A percentile compares a stretch with the other conserved stretches of the same genome.
Evolutionary conservation across 129 eudicot species (phyloP).

Genomic region (Sambucus nigra): DNA sequence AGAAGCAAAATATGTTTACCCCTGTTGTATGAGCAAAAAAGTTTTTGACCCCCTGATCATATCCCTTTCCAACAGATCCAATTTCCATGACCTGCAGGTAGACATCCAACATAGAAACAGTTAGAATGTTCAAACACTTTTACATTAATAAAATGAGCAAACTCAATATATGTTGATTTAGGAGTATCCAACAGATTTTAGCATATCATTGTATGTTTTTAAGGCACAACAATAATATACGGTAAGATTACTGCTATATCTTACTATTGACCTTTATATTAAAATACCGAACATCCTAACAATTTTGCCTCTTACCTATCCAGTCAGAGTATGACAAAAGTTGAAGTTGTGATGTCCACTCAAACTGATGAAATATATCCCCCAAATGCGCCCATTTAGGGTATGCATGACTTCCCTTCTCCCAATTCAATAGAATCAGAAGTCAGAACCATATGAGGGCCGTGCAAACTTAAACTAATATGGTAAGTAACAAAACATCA

Average conservation of each 20-base stretch:
- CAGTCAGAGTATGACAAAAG: not conserved
- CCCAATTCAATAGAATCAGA: not conserved
- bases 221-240: too few species aligned
- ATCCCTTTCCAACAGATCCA: slow-evolving; percentile 94
- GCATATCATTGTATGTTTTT: too few species aligned
- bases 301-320: not conserved
- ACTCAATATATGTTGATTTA: not conserved
- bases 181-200: not conserved
- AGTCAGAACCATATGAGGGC: too few species aligned
- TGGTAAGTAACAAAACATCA: too few species aligned
- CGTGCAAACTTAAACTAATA: too few species aligned
- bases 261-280: too few species aligned
- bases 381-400: not conserved
- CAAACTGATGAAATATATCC: not conserved
- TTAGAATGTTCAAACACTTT: slow-evolving; percentile 5
- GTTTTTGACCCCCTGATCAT: slow-evolving; percentile 44
- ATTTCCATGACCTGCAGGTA: slow-evolving; percentile 68
- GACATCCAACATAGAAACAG: slow-evolving; percentile 7
- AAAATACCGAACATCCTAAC: too few species aligned
- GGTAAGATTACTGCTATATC: too few species aligned
- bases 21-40: slow-evolving; percentile 74
- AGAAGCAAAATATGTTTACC: slow-evolving; percentile 31
- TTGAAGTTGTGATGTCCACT: too few species aligned
- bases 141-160: slow-evolving; percentile 6
- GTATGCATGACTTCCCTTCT: not conserved